Evolutionary conservation across 2,329 filamentous ascomycete species (phyloP), one percentile per base, ranked within the genome.

Genomic region (Didymosphaeria variabile): DNA sequence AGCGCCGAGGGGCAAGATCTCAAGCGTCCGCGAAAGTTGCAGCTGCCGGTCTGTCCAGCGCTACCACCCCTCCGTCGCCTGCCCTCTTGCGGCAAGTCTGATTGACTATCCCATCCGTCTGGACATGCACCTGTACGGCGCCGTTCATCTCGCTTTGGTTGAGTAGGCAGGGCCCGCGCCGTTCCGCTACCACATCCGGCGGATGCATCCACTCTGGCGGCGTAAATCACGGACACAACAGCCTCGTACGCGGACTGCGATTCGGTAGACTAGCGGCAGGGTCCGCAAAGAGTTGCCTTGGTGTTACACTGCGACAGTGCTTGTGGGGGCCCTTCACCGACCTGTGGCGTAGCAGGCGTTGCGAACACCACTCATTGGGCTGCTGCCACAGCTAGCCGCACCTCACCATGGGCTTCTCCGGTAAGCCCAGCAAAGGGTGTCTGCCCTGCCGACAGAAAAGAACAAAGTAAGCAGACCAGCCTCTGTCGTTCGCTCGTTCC

Each of bases 341-440:
- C 9, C 40, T 53, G 19, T 29, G 19, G 50, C 34, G 47, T 31
- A 36, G 29, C 50, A 36, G 21, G 26, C 19, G 34, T 31, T 36
- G 15, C 21, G 23, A n/a, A 31, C 19, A 9, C 7, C 50, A 8
- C 9, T 34, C 52, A 46, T 45, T 55, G 40, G 52, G 13, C n/a
- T n/a, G n/a, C n/a, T n/a, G n/a, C n/a, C n/a, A n/a, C n/a, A n/a
- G n/a, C n/a, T 4, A 52, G 50, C 21, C 50, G 31, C 10, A 17
- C n/a, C 23, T 12, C 50, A 7, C 29, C 15, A 68, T 68, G 66
- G 62, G 57, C 9, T 67, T 64, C 44, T 60, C 60, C 21, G 64
- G 66, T 21, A 69, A 64, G 44, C 58, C 63, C 10, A 67, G 64
- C 52, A 69, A 67, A 57, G 65, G 65, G 1, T 69, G 67, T 59